Evolutionary conservation across 2,329 filamentous ascomycete genomes (phyloP), one percentile per base, ranked within the genome.

Genomic region (Ophiostoma novo-ulmi): DNA sequence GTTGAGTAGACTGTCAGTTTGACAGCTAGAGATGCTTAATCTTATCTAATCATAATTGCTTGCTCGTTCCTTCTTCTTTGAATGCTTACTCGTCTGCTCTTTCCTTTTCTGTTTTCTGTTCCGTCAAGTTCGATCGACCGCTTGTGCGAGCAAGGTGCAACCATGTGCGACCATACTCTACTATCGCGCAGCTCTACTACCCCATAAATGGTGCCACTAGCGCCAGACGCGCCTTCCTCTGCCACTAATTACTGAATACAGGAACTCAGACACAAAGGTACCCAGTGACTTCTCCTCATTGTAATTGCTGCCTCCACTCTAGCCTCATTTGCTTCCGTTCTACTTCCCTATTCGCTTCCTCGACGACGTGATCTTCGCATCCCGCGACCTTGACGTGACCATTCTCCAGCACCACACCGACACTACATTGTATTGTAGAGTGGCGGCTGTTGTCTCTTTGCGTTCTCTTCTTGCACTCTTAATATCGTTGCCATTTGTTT

Each of bases 331-430:
- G 44, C 66, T 35, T 48, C 22, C 39, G 22, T 44, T 2, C 3
- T 26, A 6, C 11, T n/a, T 41, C 31, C 39, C 39, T 38, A 52
- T 55, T 55, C 44, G 39, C 65, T 6, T 41, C 39, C 39, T 48
- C 64, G 14, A 71, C 75, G 70, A 64, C 64, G 70, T 65, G 35
- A 65, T 65, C 63, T 39, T 39, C 35, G 35, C 63, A 39, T 14
- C 26, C 55, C n/a, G 22, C n/a, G 26, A 35, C 22, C 3, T 63
- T 35, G 58, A 17, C 3, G 36, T 35, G 58, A 17, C 22, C 14
- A 61, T 35, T 63, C 26, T 35, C 26, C 22, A 31, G 26, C 58
- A 22, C 52, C 22, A 26, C 52, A 10, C 22, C 52, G 44, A 22
- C 52, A 58, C 3, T 10, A 17, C 44, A 31, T 10, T 22, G n/a